Conservation (phyloP, 345 rosid genomes). For the Aurinia saxatilis region DNA sequence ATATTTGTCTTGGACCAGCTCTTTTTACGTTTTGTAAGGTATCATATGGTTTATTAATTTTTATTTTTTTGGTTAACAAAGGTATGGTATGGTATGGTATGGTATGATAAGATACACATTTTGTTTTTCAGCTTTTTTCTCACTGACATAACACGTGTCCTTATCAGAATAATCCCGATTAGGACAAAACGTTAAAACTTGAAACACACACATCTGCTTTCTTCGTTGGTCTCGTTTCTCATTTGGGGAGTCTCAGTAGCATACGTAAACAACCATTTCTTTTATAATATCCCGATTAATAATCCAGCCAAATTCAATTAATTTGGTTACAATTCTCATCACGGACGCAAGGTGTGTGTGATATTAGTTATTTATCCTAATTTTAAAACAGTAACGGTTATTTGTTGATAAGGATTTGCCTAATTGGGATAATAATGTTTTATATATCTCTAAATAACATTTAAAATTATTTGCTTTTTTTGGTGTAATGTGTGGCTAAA, state of each 20-base stretch:
- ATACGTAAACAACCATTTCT: constrained; percentile 24
- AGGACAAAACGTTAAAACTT: constrained; percentile 13
- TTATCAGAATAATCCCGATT: constrained; percentile 8
- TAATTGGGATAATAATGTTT: constrained; percentile 9
- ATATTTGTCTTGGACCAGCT: too few relatives aligned
- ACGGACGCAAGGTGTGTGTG: constrained; percentile 4
- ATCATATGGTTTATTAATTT: too few relatives aligned
- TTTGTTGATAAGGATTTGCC: constrained; percentile 18
- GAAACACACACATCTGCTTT: constrained; percentile 8
- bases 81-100: too few relatives aligned
- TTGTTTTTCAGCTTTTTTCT: too few relatives aligned
- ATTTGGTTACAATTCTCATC: constrained; percentile 7
- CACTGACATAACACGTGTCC: constrained; percentile 28
- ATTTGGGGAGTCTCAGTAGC: constrained; percentile 7
- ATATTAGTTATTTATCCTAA: not conserved
- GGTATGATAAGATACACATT: too few relatives aligned
- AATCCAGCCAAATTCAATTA: constrained; percentile 18
- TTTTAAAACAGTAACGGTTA: not conserved
- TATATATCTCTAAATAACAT: not conserved
- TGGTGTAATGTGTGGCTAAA: not conserved
- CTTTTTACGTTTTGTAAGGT: too few relatives aligned
- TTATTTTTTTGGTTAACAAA: too few relatives aligned
- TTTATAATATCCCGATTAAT: constrained; percentile 8
- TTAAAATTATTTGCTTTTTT: not conserved
- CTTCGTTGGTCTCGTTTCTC: constrained; percentile 9